Percentiles rank a stretch among this genome's conserved stretches.
Evolutionary conservation across 176 grass and related monocot species (phyloP).

Genomic region (Pontederia paniculata): DNA sequence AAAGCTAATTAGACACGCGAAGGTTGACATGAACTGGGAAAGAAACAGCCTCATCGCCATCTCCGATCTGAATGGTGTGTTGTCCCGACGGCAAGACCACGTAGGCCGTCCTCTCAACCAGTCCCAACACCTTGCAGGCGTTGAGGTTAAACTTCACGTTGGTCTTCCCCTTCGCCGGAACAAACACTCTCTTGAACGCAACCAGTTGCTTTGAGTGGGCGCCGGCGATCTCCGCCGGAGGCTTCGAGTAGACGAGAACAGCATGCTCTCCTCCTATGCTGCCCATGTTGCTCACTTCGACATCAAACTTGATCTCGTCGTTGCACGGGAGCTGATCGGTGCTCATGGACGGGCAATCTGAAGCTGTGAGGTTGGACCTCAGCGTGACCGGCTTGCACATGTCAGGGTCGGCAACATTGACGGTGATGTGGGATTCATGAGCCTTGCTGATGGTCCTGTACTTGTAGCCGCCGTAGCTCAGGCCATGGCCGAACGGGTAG

Average conservation of each 20-base stretch:
- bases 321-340: not conserved
- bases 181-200: not conserved
- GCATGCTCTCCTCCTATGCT: not conserved
- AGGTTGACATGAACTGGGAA: not conserved
- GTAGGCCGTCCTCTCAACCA: conserved; percentile 4
- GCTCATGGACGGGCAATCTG: not conserved
- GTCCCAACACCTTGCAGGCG: not conserved
- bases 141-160: not conserved
- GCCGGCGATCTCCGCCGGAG: not conserved
- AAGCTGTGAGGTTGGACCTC: not conserved
- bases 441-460: not conserved
- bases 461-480: not conserved
- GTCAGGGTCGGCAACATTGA: not conserved
- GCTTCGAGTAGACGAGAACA: not conserved
- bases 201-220: not conserved
- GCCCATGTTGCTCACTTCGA: not conserved
- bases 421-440: not conserved
- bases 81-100: not conserved
- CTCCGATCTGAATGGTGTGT: conserved; percentile 2
- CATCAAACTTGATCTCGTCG: not conserved
- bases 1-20: no score
- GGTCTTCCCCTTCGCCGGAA: not conserved
- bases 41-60: not conserved
- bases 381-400: not conserved
- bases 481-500: conserved; percentile 2